These are phyloP conservation scores for Solanum infundibuliforme DNA, from an alignment of 257 asterid species.

Conservation along the genomic window DNA sequence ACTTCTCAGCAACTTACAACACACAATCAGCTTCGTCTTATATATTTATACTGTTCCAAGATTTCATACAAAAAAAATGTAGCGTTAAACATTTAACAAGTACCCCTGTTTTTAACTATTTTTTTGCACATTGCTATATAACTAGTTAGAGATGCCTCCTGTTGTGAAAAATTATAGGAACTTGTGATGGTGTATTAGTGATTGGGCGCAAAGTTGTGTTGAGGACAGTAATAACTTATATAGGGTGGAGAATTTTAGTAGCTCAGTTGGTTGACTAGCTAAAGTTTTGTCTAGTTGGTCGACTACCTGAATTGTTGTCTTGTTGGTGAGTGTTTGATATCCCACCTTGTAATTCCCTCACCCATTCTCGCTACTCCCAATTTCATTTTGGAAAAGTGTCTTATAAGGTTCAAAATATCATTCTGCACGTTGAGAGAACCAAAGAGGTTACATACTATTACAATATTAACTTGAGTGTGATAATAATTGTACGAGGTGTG, in stretches of 20 bases:
- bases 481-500: too few species aligned
- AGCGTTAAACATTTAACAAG: not conserved
- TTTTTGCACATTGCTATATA: not conserved
- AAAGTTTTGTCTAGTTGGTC: not conserved
- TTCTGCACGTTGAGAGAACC: too few species aligned
- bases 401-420: too few species aligned
- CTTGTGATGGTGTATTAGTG: not conserved
- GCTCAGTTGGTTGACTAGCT: not conserved
- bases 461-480: too few species aligned
- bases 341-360: not conserved
- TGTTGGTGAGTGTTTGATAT: not conserved
- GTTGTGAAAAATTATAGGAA: not conserved
- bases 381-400: too few species aligned
- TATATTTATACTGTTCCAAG: not conserved
- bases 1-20: not conserved
- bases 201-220: not conserved
- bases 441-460: too few species aligned
- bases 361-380: not conserved
- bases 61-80: not conserved
- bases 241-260: not conserved
- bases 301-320: not conserved
- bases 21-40: not conserved
- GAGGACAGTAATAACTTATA: not conserved
- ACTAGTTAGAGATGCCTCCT: not conserved
- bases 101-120: not conserved